Evolutionary conservation across 805 yeast genomes (phyloP).

Genomic region (Blastobotrys attinorum): DNA sequence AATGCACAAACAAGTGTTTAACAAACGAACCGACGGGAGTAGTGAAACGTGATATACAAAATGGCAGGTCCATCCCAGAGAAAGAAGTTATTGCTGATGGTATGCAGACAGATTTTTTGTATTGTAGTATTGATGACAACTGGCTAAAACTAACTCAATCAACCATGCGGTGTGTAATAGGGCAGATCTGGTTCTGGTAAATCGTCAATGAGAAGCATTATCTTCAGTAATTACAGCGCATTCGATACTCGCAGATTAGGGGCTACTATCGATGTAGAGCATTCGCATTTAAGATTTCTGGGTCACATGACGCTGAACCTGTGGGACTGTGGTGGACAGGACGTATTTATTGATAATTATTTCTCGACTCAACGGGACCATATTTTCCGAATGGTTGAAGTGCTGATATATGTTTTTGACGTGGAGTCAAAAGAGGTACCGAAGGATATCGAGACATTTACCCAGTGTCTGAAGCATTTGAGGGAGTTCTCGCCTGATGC

Average conservation of each 20-base stretch:
- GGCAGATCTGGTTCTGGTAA: constrained; percentile 98
- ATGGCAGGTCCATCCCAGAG: constrained; percentile 31
- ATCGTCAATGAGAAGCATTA: constrained; percentile 94
- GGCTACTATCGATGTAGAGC: constrained; percentile 98
- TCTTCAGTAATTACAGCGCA: constrained; percentile 92
- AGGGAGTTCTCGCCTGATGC: constrained; percentile 84
- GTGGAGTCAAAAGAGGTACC: constrained; percentile 87
- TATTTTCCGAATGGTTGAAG: constrained; percentile 92
- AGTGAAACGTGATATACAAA: too few species aligned
- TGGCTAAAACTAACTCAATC: neutral
- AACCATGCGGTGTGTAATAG: too few species aligned
- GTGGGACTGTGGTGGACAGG: constrained; percentile 97
- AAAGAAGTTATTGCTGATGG: constrained; percentile 58
- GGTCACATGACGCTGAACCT: constrained; percentile 92
- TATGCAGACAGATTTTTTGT: too few species aligned
- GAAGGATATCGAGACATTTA: constrained; percentile 88
- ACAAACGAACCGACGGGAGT: too few species aligned
- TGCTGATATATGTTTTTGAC: constrained; percentile 90
- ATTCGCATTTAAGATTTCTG: constrained; percentile 82
- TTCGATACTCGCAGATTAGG: constrained; percentile 92
- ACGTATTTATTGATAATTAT: constrained; percentile 91
- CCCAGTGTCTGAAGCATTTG: constrained; percentile 71
- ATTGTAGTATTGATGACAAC: neutral
- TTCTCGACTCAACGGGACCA: constrained; percentile 83
- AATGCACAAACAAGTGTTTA: too few species aligned